Base-by-base conservation (phyloP, 192 early-diverging fungal species). In the Lunasporangiospora selenospora region DNA sequence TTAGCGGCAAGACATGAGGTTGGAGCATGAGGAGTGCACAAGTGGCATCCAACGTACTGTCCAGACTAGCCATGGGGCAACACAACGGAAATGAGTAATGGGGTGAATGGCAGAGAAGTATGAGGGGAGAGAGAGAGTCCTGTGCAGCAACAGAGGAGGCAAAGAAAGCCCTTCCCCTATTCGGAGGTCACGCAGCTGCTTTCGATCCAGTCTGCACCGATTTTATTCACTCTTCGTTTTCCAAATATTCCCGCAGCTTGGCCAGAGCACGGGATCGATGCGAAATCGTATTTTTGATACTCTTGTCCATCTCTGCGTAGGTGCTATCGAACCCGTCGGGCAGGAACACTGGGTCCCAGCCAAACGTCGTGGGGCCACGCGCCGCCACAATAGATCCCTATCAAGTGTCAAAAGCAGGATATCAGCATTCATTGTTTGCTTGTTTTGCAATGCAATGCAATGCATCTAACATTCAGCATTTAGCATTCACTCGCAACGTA, bases 311-410 rank as follows among this genome's bases (percentile, higher is more conserved):
- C 75, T 98, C 93, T 10, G 93, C 96, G 77, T 94, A 95, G 15
- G 92, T 92, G 56, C 85, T 56, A 44, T 77, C 73, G 40, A 76
- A 81, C 27, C 89, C 91, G 50, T 89, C 85, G 13, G 97, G 97
- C 81, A 93, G 75, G 71, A 99, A 99, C 31, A 96, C 81, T 8
- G 96, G 90, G 84, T 99, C 95, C 97, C 97, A 99, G 11, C 97
- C 97, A 81, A 99, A 99, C 46, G 78, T 73, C 11, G 73, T 65
- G 10, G 92, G 89, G 0, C 97, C 97, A 36, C 93, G 84, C 10
- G 95, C 81, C 44, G 77, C 81, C 0, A 99, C 97, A 64, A 99
- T 97, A 7, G 61, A 83, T 8, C 97, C 97, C 78, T 89, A 64
- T 45, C 16, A 32, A n/a, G n/a, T n/a, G n/a, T n/a, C n/a, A 2